Conservation (phyloP, 176 grass and related monocot species). For the Metroxylon sagu region DNA sequence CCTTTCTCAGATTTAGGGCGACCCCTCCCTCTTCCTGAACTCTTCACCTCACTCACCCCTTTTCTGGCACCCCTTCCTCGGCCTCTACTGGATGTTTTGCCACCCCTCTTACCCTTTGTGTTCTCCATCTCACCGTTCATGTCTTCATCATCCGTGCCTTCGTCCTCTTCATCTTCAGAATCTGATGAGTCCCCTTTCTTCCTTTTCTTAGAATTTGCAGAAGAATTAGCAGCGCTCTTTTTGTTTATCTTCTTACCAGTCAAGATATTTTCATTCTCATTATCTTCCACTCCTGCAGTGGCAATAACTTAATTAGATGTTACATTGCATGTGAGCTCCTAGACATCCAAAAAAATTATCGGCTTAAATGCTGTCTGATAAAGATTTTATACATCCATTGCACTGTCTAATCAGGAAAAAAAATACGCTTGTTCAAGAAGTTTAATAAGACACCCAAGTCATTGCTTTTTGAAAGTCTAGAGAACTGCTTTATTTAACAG, state of each 20-base stretch:
- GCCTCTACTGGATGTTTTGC: slow-evolving; percentile 51
- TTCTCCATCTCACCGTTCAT: slow-evolving; percentile 35
- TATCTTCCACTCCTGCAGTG: slow-evolving; percentile 26
- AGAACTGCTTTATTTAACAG: too few relatives aligned
- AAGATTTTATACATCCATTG: too few relatives aligned
- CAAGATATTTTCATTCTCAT: slow-evolving; percentile 13
- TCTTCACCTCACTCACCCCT: slow-evolving; percentile 24
- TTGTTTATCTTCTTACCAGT: slow-evolving; percentile 44
- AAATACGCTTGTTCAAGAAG: too few relatives aligned
- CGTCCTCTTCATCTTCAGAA: slow-evolving; percentile 45
- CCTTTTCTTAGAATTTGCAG: slow-evolving; percentile 43
- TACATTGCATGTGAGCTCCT: too few relatives aligned
- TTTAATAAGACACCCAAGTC: too few relatives aligned
- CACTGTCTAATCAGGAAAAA: too few relatives aligned
- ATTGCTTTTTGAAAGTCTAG: too few relatives aligned
- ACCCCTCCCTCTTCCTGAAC: slow-evolving; percentile 50
- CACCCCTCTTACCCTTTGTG: slow-evolving; percentile 36
- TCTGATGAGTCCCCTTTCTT: slow-evolving; percentile 62
- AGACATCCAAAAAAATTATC: too few relatives aligned
- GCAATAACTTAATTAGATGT: too few relatives aligned
- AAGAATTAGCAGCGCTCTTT: slow-evolving; percentile 32
- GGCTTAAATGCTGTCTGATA: too few relatives aligned
- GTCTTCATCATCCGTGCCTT: slow-evolving; percentile 15
- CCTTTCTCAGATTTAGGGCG: slow-evolving; percentile 51
- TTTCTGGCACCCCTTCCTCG: slow-evolving; percentile 57